Conservation (phyloP, 345 rosid species). For the Euphorbia peplus region DNA sequence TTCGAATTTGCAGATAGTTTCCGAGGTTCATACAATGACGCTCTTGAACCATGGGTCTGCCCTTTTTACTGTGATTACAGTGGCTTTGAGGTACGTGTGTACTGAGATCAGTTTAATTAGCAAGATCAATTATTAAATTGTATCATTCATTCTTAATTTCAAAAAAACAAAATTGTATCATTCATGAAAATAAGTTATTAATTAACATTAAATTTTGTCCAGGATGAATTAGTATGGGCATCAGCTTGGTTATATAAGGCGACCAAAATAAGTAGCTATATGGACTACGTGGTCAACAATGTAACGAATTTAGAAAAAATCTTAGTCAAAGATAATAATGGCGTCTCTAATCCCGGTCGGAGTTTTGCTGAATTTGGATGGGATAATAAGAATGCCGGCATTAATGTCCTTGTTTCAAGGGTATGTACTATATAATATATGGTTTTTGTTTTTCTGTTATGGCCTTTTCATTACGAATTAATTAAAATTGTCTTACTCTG, state of each 20-base stretch:
- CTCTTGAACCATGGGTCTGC: conserved; percentile 28
- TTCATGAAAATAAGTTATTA: too few relatives aligned
- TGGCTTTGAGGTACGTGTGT: conserved; percentile 29
- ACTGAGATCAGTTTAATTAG: too few relatives aligned
- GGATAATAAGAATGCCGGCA: conserved; percentile 28
- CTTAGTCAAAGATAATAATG: neutral
- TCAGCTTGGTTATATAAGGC: conserved; percentile 30
- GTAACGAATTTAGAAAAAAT: conserved; percentile 21
- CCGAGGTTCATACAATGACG: conserved; percentile 24
- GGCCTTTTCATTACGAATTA: neutral
- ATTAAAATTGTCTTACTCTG: neutral
- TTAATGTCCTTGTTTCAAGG: conserved; percentile 21
- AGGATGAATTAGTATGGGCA: conserved; percentile 30
- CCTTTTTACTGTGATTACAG: conserved; percentile 28
- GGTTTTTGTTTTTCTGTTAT: neutral
- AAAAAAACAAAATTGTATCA: too few relatives aligned
- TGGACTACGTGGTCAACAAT: conserved; percentile 38
- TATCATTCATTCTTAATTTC: too few relatives aligned
- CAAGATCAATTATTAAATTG: too few relatives aligned
- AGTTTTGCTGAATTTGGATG: conserved; percentile 33
- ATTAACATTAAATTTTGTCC: neutral
- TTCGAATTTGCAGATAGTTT: conserved; percentile 23
- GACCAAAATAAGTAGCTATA: conserved; percentile 34
- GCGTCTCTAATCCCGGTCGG: neutral
- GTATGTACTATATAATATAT: neutral